Evolutionary conservation across 2,329 filamentous ascomycete species (phyloP).

Genomic region (Talaromyces pinophilus): DNA sequence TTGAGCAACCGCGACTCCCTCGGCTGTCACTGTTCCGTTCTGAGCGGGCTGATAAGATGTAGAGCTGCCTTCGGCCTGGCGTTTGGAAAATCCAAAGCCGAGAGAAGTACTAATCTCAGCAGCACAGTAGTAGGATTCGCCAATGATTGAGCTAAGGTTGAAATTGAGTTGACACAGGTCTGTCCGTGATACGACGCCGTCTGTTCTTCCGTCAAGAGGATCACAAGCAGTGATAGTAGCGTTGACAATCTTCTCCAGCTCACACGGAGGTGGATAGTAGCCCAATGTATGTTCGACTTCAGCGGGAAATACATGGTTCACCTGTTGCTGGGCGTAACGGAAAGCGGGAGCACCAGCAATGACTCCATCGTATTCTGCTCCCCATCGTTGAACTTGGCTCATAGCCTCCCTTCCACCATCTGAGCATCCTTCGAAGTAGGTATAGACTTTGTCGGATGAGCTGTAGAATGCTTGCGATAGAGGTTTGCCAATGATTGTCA

Average conservation of each 20-base stretch:
- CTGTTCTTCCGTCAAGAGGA: neutral
- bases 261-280: neutral
- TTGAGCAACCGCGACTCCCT: conserved; percentile 22
- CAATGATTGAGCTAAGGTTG: conserved; percentile 48
- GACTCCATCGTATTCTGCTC: conserved; percentile 37
- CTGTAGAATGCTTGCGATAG: neutral
- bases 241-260: neutral
- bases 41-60: neutral
- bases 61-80: neutral
- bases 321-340: conserved; percentile 15
- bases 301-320: conserved; percentile 13
- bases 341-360: conserved; percentile 16
- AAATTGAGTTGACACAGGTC: conserved; percentile 48
- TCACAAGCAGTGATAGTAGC: neutral
- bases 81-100: conserved; percentile 17
- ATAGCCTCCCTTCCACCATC: conserved; percentile 40
- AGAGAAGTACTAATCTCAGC: conserved; percentile 25
- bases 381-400: conserved; percentile 53
- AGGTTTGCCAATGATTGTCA: conserved; percentile 11
- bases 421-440: conserved; percentile 57
- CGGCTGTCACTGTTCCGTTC: neutral
- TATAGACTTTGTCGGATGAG: conserved; percentile 12
- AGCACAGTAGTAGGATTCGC: conserved; percentile 47
- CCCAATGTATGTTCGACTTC: neutral
- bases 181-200: neutral